These are phyloP conservation scores for Gnomoniopsis smithogilvyi DNA, from an alignment of 2,329 filamentous ascomycete species.

Conservation along the genomic window DNA sequence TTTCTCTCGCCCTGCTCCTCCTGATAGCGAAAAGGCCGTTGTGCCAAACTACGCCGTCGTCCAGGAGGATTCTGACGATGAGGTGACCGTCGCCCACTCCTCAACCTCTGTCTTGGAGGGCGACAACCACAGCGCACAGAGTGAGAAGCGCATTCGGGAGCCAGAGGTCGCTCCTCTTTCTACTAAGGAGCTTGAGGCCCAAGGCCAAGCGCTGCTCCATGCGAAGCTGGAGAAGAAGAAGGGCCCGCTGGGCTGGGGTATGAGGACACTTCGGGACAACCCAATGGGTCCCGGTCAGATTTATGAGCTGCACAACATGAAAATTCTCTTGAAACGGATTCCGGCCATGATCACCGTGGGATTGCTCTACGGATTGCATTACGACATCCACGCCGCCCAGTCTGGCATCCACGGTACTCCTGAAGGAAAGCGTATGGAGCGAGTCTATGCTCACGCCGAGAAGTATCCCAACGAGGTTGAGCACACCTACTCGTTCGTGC, in stretches of 20 bases:
- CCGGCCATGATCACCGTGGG: constrained; percentile 64
- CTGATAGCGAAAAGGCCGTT: constrained; percentile 51
- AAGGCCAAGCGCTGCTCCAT: constrained; percentile 57
- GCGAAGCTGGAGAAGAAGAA: constrained; percentile 58
- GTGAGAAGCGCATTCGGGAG: constrained; percentile 41
- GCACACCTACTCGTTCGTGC: constrained; percentile 65
- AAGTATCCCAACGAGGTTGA: constrained; percentile 71
- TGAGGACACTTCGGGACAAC: constrained; percentile 73
- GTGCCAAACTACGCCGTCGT: constrained; percentile 78
- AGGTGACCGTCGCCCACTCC: constrained; percentile 21
- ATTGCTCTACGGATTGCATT: constrained; percentile 71
- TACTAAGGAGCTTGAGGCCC: constrained; percentile 60
- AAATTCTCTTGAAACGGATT: constrained; percentile 59
- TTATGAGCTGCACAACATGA: constrained; percentile 72
- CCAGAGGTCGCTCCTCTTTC: constrained; percentile 48
- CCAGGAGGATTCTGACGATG: constrained; percentile 57
- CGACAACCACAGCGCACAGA: constrained; percentile 25
- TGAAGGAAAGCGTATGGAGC: constrained; percentile 68
- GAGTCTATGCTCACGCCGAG: constrained; percentile 60
- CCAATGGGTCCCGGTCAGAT: constrained; percentile 69
- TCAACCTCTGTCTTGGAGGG: constrained; percentile 17
- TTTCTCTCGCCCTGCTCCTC: constrained; percentile 54
- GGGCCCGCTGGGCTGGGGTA: constrained; percentile 78
- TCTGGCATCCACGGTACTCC: constrained; percentile 67
- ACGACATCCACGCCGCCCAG: constrained; percentile 79